Base-by-base conservation (phyloP, 345 rosid species). In the Diplotaxis tenuifolia region DNA sequence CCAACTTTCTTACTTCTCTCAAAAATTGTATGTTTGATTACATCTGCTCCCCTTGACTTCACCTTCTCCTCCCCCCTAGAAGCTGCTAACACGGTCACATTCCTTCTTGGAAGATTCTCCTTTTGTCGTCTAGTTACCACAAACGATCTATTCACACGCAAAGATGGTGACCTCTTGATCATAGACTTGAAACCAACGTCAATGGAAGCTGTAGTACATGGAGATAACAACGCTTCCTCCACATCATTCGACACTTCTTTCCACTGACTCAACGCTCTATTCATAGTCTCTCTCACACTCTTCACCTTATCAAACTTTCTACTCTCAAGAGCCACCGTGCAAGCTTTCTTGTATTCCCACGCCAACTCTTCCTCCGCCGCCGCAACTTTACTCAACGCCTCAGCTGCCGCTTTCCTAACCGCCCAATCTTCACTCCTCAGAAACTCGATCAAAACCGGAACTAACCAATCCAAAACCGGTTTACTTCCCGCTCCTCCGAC, bases 291-390 rank as follows among this genome's bases (percentile, higher is more conserved):
- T 49, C 98, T 82, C 16, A 94, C 98, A 67, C 84, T 81, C 74
- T 89, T 94, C 49, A 94, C 91, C 95, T 94, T 94, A 76, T 94
- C 98, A 83, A 91, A 94, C 75, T 91, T 84, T 82, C 89, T 86
- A 56, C 68, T 83, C 74, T 83, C 92, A 19, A 92, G 83, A 82
- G 86, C 85, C 32, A 62, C 69, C 74, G 86, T 58, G 67, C 87
- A 90, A 14, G 79, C 56, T 18, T 75, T 79, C 77, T 82, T 86
- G 62, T 85, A 84, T 45, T 83, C 84, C 11, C 66, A 57, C 0
- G 92, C 93, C 65, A 92, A 62, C n/a, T 88, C 87, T 66, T 89
- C 97, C 42, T 88, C 96, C 32, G 54, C 86, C 66, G 73, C 21
- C 6, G 93, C 90, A 42, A 95, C 86, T 78, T 78, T 95, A 52